phyloP scores from a whole-genome alignment of 1,284 basidiomycete species.

The Heterobasidion occidentale region DNA sequence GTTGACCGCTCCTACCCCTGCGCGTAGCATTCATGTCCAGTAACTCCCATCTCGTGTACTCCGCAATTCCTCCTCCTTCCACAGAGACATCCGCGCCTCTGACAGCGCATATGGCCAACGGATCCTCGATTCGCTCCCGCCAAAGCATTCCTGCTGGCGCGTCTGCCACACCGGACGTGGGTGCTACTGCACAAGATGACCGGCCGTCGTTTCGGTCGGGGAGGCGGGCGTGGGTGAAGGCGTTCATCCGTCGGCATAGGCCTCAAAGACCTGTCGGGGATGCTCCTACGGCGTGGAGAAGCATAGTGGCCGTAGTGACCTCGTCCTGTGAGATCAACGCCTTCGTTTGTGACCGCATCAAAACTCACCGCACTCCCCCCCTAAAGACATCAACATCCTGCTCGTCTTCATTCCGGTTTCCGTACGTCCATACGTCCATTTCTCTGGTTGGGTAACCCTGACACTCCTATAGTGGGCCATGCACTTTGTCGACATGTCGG shows the following conservation, averaged over 20 bases:
- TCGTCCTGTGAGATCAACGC: background rate
- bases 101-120: background rate
- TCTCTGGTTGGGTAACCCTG: background rate
- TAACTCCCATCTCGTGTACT: background rate
- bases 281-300: constrained; percentile 11
- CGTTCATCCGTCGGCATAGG: background rate
- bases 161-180: background rate
- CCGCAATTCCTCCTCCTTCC: background rate
- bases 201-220: background rate
- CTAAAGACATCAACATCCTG: constrained; percentile 55
- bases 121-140: background rate
- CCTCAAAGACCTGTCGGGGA: constrained; percentile 22
- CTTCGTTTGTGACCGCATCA: no score
- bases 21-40: background rate
- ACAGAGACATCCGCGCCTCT: background rate
- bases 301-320: background rate
- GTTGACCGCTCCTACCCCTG: background rate
- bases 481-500: constrained; percentile 42
- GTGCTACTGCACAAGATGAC: background rate
- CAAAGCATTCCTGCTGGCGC: background rate
- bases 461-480: constrained; percentile 54
- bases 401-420: constrained; percentile 64
- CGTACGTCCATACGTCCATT: constrained; percentile 30
- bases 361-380: no score
- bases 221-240: background rate